Conservation (phyloP, 1,139 yeast species). For the Hanseniaspora gamundiae region DNA sequence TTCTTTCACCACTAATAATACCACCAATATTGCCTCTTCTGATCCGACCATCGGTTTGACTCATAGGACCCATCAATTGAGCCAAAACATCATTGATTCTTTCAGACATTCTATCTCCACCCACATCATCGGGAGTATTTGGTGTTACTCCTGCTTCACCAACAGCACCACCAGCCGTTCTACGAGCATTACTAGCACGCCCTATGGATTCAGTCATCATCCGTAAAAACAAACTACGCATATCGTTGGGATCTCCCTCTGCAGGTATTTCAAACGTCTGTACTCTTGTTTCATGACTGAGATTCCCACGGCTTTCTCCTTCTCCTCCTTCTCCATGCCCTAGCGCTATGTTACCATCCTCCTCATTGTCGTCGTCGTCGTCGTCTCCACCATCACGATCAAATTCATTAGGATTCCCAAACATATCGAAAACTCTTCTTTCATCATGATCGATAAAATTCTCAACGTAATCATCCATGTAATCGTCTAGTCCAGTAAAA, state of each 20-base stretch:
- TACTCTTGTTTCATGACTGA: neutral
- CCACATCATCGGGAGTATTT: constrained; percentile 7
- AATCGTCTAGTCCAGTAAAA: constrained; percentile 12
- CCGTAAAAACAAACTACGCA: constrained; percentile 14
- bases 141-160: constrained; percentile 5
- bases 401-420: too few relatives aligned
- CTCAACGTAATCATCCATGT: constrained; percentile 17
- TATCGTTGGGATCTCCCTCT: constrained; percentile 8
- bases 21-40: constrained; percentile 3
- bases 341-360: neutral
- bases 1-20: too few relatives aligned
- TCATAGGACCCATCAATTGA: constrained; percentile 4
- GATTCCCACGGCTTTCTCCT: neutral
- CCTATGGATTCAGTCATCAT: constrained; percentile 12
- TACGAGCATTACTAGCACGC: constrained; percentile 12
- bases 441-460: constrained; percentile 10
- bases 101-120: constrained; percentile 9
- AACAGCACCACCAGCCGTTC: constrained; percentile 7
- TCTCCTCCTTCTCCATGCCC: neutral
- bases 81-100: constrained; percentile 8
- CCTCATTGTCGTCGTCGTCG: constrained; percentile 13
- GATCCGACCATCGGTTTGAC: constrained; percentile 7
- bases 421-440: constrained; percentile 5
- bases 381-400: constrained; percentile 9
- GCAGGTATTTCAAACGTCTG: neutral